Conservation (phyloP, 108 stramenopile genomes). For the Skeletonema menzelii region DNA sequence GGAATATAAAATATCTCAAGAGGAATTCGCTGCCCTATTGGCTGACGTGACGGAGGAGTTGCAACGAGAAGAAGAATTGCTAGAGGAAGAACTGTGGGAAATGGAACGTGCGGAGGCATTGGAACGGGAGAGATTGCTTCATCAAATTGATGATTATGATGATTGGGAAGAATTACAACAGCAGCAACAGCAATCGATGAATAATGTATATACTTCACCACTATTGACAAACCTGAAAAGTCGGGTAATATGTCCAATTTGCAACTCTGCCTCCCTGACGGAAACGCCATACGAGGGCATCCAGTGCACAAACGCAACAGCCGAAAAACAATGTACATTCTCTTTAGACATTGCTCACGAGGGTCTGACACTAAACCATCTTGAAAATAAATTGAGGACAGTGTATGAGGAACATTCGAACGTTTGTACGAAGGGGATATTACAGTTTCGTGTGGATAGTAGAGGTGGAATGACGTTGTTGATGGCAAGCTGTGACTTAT, state of each 20-base stretch:
- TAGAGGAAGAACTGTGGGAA: conserved; percentile 19
- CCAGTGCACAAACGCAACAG: conserved; percentile 8
- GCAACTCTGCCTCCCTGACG: conserved; percentile 23
- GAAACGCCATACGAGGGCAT: conserved; percentile 32
- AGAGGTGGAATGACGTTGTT: conserved; percentile 18
- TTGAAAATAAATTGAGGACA: conserved; percentile 12
- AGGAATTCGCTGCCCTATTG: conserved; percentile 24
- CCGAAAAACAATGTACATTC: conserved; percentile 17
- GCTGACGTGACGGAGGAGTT: conserved; percentile 33
- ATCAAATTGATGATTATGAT: conserved; percentile 22
- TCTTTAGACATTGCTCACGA: conserved; percentile 38
- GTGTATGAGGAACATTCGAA: conserved; percentile 32
- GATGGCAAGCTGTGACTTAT: conserved; percentile 30
- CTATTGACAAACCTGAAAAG: conserved; percentile 5
- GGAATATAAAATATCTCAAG: conserved; percentile 24
- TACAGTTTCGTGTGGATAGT: conserved; percentile 29
- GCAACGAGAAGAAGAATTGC: conserved; percentile 21
- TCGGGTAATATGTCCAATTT: conserved; percentile 30
- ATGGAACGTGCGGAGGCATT: conserved; percentile 17
- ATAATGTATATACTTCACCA: conserved; percentile 25
- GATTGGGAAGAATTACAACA: conserved; percentile 13
- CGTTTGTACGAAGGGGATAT: conserved; percentile 7
- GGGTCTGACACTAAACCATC: conserved; percentile 31
- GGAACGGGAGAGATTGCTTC: conserved; percentile 13
- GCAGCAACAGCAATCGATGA: conserved; percentile 6